Evolutionary conservation across 495 filamentous ascomycete genomes (phyloP).

Genomic region (Penicillium paradoxum): DNA sequence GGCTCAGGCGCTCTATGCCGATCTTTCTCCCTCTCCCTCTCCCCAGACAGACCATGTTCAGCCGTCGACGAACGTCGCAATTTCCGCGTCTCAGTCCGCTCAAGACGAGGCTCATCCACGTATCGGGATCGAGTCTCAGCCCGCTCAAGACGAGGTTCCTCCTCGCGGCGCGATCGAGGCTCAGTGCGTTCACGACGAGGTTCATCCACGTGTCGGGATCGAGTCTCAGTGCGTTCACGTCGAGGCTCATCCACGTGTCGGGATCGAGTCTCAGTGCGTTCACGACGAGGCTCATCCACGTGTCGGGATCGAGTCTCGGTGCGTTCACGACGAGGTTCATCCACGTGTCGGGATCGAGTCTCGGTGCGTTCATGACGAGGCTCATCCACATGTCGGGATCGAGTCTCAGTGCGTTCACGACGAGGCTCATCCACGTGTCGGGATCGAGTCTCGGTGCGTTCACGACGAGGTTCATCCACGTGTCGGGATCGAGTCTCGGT

Average conservation of each 20-base stretch:
- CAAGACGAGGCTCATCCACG: constrained; percentile 15
- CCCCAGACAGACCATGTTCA: constrained; percentile 6
- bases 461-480: constrained; percentile 17
- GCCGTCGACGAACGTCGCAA: constrained; percentile 1
- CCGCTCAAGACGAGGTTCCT: constrained; percentile 15
- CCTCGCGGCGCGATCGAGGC: constrained; percentile 18
- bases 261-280: constrained; percentile 3
- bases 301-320: constrained; percentile 15
- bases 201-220: constrained; percentile 19
- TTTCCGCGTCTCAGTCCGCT: constrained; percentile 1
- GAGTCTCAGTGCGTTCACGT: neutral
- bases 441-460: constrained; percentile 11
- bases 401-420: constrained; percentile 1
- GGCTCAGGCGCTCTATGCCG: constrained; percentile 5
- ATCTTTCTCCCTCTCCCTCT: constrained; percentile 2
- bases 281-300: constrained; percentile 18
- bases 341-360: constrained; percentile 16
- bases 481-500: constrained; percentile 15
- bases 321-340: constrained; percentile 14
- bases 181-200: constrained; percentile 13
- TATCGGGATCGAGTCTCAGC: constrained; percentile 13
- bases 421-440: constrained; percentile 19
- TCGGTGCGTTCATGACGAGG: neutral
- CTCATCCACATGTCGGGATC: constrained; percentile 5
- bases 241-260: constrained; percentile 7